Evolutionary conservation across 176 grass and related monocot species (phyloP).

Genomic region (Musa itinerans): DNA sequence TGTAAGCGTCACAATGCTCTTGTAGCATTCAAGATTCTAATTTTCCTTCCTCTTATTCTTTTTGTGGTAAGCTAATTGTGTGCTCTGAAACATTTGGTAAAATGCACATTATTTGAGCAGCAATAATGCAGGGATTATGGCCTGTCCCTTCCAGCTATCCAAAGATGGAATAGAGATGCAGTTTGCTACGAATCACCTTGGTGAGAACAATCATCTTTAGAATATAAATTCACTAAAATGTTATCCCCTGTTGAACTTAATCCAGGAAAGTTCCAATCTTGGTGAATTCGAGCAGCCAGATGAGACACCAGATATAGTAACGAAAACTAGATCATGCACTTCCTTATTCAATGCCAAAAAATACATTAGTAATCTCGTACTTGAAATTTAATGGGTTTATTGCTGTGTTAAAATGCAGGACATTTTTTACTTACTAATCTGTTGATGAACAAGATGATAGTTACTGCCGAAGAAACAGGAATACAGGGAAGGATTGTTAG

Average conservation of each 20-base stretch:
- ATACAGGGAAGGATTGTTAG: conserved; percentile 2
- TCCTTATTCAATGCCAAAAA: neutral
- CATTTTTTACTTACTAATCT: neutral
- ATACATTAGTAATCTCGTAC: neutral
- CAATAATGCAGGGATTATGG: conserved; percentile 13
- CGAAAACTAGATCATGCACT: neutral
- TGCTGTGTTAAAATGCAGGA: conserved; percentile 1
- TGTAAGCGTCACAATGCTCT: neutral
- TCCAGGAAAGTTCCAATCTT: neutral
- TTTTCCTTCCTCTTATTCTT: neutral
- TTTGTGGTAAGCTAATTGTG: neutral
- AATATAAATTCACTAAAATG: neutral
- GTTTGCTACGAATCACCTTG: conserved; percentile 2
- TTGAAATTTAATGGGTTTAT: neutral
- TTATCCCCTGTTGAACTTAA: neutral
- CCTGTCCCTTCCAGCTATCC: conserved; percentile 5
- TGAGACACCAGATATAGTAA: neutral
- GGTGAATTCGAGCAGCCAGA: neutral
- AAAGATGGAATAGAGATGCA: conserved; percentile 15
- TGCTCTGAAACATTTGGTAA: neutral
- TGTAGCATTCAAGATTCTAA: neutral
- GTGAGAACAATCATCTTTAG: neutral
- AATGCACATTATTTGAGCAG: neutral
- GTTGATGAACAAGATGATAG: neutral
- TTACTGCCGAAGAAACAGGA: neutral